Percentiles rank a stretch among this genome's conserved stretches.
Conservation (phyloP, 2,329 filamentous ascomycete species). For the Emericellopsis atlantica region DNA sequence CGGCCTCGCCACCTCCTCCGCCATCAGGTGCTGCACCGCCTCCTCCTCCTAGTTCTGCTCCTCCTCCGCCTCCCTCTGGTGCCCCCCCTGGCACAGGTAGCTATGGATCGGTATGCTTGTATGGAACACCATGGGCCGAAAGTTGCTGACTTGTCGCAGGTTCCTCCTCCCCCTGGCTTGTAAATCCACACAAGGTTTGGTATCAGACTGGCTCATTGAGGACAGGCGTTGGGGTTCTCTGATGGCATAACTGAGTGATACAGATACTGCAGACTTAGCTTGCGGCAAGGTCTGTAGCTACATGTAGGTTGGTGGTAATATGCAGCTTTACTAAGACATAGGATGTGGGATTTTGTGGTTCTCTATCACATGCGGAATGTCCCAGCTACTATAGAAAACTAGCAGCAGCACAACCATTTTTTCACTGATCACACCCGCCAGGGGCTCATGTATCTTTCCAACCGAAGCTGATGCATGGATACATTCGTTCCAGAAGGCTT, state of each 20-base stretch:
- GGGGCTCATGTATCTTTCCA: too few species aligned
- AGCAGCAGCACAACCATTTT: too few species aligned
- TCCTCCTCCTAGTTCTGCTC: constrained; percentile 40
- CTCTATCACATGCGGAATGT: too few species aligned
- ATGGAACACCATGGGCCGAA: not conserved
- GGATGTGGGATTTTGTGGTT: too few species aligned
- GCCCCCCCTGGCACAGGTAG: constrained; percentile 36
- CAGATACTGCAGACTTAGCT: too few species aligned
- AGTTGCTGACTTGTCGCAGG: constrained; percentile 17
- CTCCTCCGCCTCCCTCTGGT: constrained; percentile 38
- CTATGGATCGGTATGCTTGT: constrained; percentile 50
- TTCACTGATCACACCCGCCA: too few species aligned
- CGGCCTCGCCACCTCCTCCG: constrained; percentile 42
- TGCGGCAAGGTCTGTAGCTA: too few species aligned
- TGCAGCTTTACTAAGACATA: too few species aligned
- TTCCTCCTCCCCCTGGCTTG: constrained; percentile 44
- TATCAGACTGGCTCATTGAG: not conserved
- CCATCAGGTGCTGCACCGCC: constrained; percentile 49
- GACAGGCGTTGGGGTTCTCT: not conserved
- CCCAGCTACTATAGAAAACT: too few species aligned
- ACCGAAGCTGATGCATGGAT: too few species aligned
- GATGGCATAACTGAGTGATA: not conserved
- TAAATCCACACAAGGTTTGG: constrained; percentile 8
- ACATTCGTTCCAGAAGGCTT: too few species aligned
- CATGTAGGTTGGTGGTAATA: too few species aligned